Conservation (phyloP, 2,329 filamentous ascomycete species). For the Pezicula carpinea region DNA sequence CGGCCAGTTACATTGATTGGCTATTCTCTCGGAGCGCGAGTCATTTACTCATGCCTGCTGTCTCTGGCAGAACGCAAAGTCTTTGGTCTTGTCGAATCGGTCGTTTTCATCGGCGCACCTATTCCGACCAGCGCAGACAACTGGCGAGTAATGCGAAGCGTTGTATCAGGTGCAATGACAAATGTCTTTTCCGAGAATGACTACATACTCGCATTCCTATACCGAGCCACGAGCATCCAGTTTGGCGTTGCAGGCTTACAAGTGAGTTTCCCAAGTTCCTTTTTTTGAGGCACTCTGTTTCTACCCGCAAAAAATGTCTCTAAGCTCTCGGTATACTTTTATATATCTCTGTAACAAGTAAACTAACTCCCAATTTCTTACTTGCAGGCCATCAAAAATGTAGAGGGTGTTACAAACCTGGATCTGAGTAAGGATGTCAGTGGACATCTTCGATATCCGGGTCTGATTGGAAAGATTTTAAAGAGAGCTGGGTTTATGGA, state of each 20-base stretch:
- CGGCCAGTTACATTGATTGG: constrained; percentile 58
- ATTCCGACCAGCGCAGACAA: constrained; percentile 66
- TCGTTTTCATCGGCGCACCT: constrained; percentile 76
- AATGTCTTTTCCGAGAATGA: constrained; percentile 89
- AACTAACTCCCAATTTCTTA: too few relatives aligned
- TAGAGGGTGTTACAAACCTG: constrained; percentile 53
- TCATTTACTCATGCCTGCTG: constrained; percentile 60
- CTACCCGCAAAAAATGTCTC: too few relatives aligned
- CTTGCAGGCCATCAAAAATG: constrained; percentile 62
- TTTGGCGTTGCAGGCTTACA: constrained; percentile 83
- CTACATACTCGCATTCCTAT: constrained; percentile 83
- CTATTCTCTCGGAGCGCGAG: constrained; percentile 55
- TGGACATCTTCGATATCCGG: constrained; percentile 66
- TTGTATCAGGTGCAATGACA: constrained; percentile 78
- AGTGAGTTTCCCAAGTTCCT: too few relatives aligned
- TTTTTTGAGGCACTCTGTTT: too few relatives aligned
- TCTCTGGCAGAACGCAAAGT: constrained; percentile 55
- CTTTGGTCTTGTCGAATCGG: constrained; percentile 62
- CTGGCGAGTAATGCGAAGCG: constrained; percentile 74
- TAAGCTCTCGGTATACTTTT: too few relatives aligned
- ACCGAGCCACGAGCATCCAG: constrained; percentile 75
- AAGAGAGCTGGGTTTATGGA: constrained; percentile 63
- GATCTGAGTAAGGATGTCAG: constrained; percentile 57
- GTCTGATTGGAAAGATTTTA: constrained; percentile 61
- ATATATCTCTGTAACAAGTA: too few relatives aligned